Evolutionary conservation across 2,329 filamentous ascomycete genomes (phyloP), one percentile per base, ranked within the genome.

Genomic region (Neofusicoccum laricinum): DNA sequence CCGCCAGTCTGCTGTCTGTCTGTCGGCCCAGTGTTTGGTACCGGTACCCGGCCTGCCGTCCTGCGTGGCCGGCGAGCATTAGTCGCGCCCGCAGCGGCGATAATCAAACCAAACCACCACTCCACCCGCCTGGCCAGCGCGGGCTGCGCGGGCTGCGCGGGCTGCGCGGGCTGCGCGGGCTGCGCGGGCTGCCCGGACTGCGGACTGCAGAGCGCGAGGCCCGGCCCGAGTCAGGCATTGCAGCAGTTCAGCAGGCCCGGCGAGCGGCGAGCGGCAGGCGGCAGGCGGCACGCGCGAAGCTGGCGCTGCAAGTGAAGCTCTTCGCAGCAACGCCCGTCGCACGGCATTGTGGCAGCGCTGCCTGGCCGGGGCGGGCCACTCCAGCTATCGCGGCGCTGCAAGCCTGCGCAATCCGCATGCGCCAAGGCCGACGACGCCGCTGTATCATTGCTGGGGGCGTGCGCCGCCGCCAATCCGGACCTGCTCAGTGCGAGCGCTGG

Each of bases 361-460:
- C 25, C 25, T 30, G 25, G 25, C 25, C 7, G 25, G 25, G 25
- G 25, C 25, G 4, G 25, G 25, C 25, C 25, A 38, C 36, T 38
- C 36, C 55, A 59, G 55, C 55, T 59, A 59, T 59, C 55, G 55
- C 41, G 40, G 38, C 14, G 36, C 14, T 36, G 49, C 36, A 55
- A 11, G 53, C 14, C 21, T 59, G 55, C 41, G 55, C 55, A 46
- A 45, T 45, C 55, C 55, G 55, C 55, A 59, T 59, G 55, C 55
- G 55, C 55, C 41, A 59, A 59, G 55, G 55, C 41, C 55, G 41
- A 36, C 55, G 55, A 59, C 55, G 55, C 55, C 41, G 43, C 55
- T 59, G 55, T 40, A 59, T 59, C 55, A 59, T 59, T 59, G 25
- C 41, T 59, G 55, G 55, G 55, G n/a, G 40, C 41, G 55, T 59